phyloP scores from a whole-genome alignment of 2,329 filamentous ascomycete species.

The Pseudocercospora macadamiae region DNA sequence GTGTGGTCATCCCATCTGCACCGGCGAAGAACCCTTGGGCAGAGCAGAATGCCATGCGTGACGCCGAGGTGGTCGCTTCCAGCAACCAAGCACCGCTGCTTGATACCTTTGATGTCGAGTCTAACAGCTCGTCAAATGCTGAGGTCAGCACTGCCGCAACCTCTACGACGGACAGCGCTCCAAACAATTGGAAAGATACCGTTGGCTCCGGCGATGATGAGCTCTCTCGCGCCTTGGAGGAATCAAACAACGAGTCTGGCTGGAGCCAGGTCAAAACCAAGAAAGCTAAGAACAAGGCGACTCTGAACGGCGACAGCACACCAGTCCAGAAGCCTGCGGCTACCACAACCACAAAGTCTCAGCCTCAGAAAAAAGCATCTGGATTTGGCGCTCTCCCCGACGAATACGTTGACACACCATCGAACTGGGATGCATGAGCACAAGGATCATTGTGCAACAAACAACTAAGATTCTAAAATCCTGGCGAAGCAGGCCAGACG shows the following conservation, averaged over 20 bases:
- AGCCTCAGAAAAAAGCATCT: background rate
- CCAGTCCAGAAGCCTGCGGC: conserved; percentile 7
- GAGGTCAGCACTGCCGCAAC: conserved; percentile 44
- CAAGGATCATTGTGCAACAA: background rate
- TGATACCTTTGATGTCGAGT: conserved; percentile 54
- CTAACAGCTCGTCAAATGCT: conserved; percentile 45
- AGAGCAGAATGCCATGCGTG: conserved; percentile 31
- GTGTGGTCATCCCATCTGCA: conserved; percentile 53
- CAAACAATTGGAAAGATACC: conserved; percentile 46
- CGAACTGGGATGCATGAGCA: background rate
- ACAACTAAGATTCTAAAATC: background rate
- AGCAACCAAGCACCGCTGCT: conserved; percentile 41
- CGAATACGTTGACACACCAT: background rate
- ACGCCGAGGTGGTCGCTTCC: conserved; percentile 12
- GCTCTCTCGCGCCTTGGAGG: conserved; percentile 53
- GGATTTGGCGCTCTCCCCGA: background rate
- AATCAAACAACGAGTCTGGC: conserved; percentile 55
- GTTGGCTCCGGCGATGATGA: conserved; percentile 65
- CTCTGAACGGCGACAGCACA: conserved; percentile 25
- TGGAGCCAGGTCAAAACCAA: conserved; percentile 66
- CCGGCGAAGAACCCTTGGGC: conserved; percentile 60
- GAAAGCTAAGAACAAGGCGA: conserved; percentile 54
- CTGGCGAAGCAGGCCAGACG: background rate
- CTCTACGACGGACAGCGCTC: conserved; percentile 41
- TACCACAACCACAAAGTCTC: background rate